Percentiles rank a stretch among this genome's conserved stretches.
These are phyloP conservation scores for Chaetomidium leptoderma DNA, from an alignment of 495 filamentous ascomycete genomes.

Conservation along the genomic window DNA sequence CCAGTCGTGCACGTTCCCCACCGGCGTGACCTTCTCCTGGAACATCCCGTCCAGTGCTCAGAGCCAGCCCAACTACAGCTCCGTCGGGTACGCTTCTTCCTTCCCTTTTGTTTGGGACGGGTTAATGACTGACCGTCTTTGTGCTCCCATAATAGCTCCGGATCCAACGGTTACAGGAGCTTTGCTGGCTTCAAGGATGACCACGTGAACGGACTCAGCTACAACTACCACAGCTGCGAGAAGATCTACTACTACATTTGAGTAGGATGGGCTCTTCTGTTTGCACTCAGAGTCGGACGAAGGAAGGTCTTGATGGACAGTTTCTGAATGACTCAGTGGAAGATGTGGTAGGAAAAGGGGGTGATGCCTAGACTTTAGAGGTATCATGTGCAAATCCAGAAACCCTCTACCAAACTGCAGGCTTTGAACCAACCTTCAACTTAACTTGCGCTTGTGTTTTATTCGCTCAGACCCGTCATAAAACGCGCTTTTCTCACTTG, in stretches of 20 bases:
- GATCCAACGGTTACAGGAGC: conserved; percentile 11
- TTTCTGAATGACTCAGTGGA: too few species aligned
- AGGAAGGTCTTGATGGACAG: too few species aligned
- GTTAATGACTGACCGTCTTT: background rate
- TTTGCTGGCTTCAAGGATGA: conserved; percentile 14
- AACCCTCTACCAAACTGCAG: too few species aligned
- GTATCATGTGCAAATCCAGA: too few species aligned
- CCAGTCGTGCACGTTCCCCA: conserved; percentile 15
- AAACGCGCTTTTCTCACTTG: too few species aligned
- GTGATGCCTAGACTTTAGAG: too few species aligned
- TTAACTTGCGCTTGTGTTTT: too few species aligned
- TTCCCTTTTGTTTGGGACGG: too few species aligned
- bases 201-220: background rate
- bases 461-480: too few species aligned
- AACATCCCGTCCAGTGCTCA: conserved; percentile 19
- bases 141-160: background rate
- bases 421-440: too few species aligned
- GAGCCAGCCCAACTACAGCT: conserved; percentile 5
- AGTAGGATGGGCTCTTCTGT: background rate
- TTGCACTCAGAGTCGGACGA: too few species aligned
- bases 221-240: background rate
- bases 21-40: conserved; percentile 17
- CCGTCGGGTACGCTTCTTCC: conserved; percentile 8
- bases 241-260: conserved; percentile 8
- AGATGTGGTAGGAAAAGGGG: too few species aligned